phyloP scores from a whole-genome alignment of 441 rosid genomes.

The Metrosideros polymorpha region DNA sequence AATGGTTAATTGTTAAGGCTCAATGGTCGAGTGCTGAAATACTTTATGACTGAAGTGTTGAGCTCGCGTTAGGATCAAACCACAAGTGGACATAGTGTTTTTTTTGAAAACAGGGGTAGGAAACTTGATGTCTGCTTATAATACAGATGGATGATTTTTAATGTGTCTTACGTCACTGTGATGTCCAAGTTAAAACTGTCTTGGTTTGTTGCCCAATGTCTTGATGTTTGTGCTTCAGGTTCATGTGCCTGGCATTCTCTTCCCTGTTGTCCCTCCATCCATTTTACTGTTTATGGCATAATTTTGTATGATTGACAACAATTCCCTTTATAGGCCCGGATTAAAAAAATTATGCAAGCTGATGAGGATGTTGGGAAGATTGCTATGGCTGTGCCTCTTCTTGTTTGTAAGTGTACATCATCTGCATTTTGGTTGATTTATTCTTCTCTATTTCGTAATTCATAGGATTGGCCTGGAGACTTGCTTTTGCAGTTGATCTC shows the following conservation, averaged over 20 bases:
- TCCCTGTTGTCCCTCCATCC: not conserved
- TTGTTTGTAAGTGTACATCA: conserved; percentile 34
- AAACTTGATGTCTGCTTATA: not conserved
- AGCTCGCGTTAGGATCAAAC: not conserved
- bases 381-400: conserved; percentile 54
- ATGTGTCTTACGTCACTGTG: not conserved
- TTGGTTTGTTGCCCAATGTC: not conserved
- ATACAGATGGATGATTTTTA: not conserved
- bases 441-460: not conserved
- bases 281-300: not conserved
- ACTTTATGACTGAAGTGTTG: not conserved
- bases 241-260: not conserved
- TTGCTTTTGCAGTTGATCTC: not conserved
- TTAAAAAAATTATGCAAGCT: conserved; percentile 56
- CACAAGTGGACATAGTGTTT: not conserved
- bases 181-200: not conserved
- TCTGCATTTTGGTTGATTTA: not conserved
- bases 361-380: conserved; percentile 60
- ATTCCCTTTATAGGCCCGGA: conserved; percentile 29
- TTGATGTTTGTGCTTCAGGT: not conserved
- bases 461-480: not conserved
- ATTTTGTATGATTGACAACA: not conserved
- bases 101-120: not conserved
- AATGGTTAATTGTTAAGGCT: not conserved
- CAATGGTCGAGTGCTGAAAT: not conserved